Conservation (phyloP, 1,284 basidiomycete species). For the Bjerkandera adusta region DNA sequence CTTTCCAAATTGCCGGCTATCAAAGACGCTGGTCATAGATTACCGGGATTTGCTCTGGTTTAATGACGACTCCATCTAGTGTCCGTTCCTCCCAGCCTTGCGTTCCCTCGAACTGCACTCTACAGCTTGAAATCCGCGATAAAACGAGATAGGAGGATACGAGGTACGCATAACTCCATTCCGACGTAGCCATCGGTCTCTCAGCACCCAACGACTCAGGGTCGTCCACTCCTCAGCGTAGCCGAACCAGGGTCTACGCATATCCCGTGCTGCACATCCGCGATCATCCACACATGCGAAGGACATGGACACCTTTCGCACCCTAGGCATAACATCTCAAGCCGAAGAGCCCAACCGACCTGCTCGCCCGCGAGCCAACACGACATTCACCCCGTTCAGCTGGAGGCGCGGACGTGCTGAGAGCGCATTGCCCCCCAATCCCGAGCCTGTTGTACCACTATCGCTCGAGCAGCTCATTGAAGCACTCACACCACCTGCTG, state of each 20-base stretch:
- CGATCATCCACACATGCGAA: neutral
- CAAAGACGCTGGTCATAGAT: neutral
- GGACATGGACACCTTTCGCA: slow-evolving; percentile 8
- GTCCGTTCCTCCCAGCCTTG: too few relatives aligned
- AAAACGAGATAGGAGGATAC: too few relatives aligned
- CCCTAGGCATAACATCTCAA: slow-evolving; percentile 34
- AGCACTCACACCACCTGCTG: slow-evolving; percentile 33
- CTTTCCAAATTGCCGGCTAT: neutral
- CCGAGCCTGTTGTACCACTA: slow-evolving; percentile 25
- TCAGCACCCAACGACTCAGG: too few relatives aligned
- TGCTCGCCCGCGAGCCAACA: slow-evolving; percentile 42
- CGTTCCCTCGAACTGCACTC: too few relatives aligned
- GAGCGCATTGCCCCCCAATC: slow-evolving; percentile 26
- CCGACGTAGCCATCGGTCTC: too few relatives aligned
- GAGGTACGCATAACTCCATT: too few relatives aligned
- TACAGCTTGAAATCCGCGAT: too few relatives aligned
- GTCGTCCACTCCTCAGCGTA: neutral
- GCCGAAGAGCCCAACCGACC: slow-evolving; percentile 34
- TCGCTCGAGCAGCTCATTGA: slow-evolving; percentile 32
- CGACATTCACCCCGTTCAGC: slow-evolving; percentile 36
- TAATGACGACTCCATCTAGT: too few relatives aligned
- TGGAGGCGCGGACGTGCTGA: slow-evolving; percentile 44
- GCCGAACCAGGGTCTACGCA: neutral
- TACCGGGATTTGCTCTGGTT: too few relatives aligned
- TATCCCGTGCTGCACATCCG: neutral